These are phyloP conservation scores for Spergularia marina DNA, from an alignment of 148 eudicot species.

Conservation along the genomic window DNA sequence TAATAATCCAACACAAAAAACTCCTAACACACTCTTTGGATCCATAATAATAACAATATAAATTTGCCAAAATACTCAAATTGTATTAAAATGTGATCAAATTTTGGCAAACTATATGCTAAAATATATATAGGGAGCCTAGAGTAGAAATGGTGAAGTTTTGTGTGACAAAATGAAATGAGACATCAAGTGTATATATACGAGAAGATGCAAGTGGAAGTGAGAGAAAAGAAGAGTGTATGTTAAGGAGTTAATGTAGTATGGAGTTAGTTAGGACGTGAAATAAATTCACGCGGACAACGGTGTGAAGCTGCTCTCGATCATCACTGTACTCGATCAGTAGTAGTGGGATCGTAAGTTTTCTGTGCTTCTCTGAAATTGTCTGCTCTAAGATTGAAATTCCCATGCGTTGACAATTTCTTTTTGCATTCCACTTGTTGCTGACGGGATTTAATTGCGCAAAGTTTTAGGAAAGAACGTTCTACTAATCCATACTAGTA, in stretches of 20 bases:
- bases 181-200: constrained; percentile 20
- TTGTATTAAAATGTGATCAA: background rate
- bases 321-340: background rate
- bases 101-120: background rate
- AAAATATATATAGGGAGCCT: background rate
- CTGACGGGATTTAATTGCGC: no score
- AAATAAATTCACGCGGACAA: constrained; percentile 24
- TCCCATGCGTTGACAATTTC: no score
- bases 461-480: no score
- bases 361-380: background rate
- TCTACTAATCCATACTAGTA: no score
- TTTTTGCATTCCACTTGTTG: no score
- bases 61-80: background rate
- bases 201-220: background rate
- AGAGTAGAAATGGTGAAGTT: constrained; percentile 7
- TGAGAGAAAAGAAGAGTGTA: background rate
- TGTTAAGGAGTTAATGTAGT: background rate
- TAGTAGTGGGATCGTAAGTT: background rate
- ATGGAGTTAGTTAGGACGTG: constrained; percentile 24
- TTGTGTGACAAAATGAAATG: constrained; percentile 18
- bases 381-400: background rate
- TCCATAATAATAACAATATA: constrained; percentile 2
- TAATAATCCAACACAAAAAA: constrained; percentile 4
- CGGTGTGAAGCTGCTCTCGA: constrained; percentile 6
- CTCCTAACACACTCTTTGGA: constrained; percentile 3